phyloP scores from a whole-genome alignment of 495 filamentous ascomycete genomes.

The Bryoglossum gracile region DNA sequence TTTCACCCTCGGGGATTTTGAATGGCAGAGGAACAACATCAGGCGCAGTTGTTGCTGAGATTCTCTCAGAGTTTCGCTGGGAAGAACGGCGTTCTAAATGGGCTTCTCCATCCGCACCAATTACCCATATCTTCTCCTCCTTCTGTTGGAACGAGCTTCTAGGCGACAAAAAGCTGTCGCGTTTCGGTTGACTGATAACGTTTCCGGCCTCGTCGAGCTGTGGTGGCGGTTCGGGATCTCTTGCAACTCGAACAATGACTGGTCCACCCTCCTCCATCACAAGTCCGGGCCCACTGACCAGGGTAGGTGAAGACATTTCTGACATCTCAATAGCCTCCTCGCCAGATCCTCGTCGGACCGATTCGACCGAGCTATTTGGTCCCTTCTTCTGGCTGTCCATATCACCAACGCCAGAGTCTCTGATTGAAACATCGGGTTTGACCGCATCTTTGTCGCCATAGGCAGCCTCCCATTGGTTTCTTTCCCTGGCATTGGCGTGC shows the following conservation, averaged over 20 bases:
- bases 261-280: conserved; percentile 29
- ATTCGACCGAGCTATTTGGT: conserved; percentile 29
- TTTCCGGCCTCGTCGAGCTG: conserved; percentile 16
- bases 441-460: conserved; percentile 52
- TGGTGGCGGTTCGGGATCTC: conserved; percentile 23
- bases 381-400: conserved; percentile 45
- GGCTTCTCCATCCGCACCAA: conserved; percentile 27
- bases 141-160: background rate
- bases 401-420: conserved; percentile 48
- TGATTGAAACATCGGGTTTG: conserved; percentile 21
- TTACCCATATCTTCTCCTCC: conserved; percentile 29
- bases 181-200: conserved; percentile 18
- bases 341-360: conserved; percentile 24
- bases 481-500: conserved; percentile 57
- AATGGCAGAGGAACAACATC: conserved; percentile 54
- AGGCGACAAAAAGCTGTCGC: conserved; percentile 7
- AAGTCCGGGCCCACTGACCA: conserved; percentile 26
- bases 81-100: conserved; percentile 18
- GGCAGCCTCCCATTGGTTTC: conserved; percentile 70
- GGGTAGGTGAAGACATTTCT: conserved; percentile 25
- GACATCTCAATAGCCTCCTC: conserved; percentile 31
- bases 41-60: conserved; percentile 24
- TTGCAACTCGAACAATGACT: conserved; percentile 34
- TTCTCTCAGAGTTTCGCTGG: conserved; percentile 14
- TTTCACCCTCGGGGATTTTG: conserved; percentile 39